phyloP scores from a whole-genome alignment of 768 basidiomycete genomes.

The Naganishia antarctica region DNA sequence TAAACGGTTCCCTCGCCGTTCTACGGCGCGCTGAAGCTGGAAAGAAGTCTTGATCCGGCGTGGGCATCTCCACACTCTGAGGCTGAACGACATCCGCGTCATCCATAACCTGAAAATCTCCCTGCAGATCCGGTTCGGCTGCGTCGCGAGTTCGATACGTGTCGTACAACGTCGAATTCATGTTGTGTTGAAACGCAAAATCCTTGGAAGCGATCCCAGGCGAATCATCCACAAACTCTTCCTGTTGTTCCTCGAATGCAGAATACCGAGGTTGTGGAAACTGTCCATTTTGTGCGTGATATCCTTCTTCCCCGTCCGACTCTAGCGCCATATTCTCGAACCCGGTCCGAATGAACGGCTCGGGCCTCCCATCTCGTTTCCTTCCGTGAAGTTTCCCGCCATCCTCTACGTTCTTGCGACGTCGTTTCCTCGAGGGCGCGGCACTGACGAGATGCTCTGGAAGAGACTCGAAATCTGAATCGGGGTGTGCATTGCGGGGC shows the following conservation, averaged over 20 bases:
- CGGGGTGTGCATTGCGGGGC: conserved; percentile 2
- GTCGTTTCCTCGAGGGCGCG: conserved; percentile 20
- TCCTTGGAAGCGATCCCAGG: neutral
- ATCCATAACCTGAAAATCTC: neutral
- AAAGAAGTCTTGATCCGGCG: neutral
- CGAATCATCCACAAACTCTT: neutral
- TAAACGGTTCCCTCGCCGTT: neutral
- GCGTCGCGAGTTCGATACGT: neutral
- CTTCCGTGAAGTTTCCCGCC: neutral
- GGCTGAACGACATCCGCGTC: neutral
- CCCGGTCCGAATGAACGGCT: conserved; percentile 15
- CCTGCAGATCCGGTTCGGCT: conserved; percentile 2
- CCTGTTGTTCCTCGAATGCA: neutral
- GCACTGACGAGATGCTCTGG: neutral
- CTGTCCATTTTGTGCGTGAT: neutral
- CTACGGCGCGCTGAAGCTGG: neutral
- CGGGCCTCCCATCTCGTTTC: neutral
- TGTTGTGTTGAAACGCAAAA: neutral
- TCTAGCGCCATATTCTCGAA: conserved; percentile 3
- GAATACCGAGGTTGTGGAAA: neutral
- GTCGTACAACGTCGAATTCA: neutral
- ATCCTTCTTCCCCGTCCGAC: neutral
- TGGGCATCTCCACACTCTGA: neutral
- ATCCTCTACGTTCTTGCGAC: conserved; percentile 3
- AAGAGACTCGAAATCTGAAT: conserved; percentile 9